Percentiles rank a stretch among this genome's conserved stretches.
phyloP scores from a whole-genome alignment of 164 flowering plant species.

The Nelumbo lutea region DNA sequence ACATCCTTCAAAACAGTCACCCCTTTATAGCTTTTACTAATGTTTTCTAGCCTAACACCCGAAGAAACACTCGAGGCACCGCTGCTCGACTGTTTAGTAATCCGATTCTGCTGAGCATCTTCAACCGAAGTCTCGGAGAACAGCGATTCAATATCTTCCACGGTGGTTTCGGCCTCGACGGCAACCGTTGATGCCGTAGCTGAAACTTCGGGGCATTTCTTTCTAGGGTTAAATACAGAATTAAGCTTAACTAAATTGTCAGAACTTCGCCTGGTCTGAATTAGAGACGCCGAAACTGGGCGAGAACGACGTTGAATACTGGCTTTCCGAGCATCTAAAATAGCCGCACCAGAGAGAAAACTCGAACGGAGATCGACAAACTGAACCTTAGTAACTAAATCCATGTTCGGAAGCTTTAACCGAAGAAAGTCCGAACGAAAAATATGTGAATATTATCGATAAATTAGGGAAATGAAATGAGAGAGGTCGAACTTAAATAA shows the following conservation, averaged over 20 bases:
- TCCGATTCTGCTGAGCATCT: slow-evolving; percentile 22
- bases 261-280: slow-evolving; percentile 11
- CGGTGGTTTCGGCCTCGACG: slow-evolving; percentile 32
- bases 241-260: slow-evolving; percentile 11
- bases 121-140: slow-evolving; percentile 38
- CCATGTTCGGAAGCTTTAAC: slow-evolving; percentile 28
- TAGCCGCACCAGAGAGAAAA: slow-evolving; percentile 38
- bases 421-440: neutral
- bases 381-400: slow-evolving; percentile 39
- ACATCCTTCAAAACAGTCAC: slow-evolving; percentile 79
- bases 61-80: slow-evolving; percentile 86
- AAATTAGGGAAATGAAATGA: slow-evolving; percentile 1
- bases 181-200: slow-evolving; percentile 36
- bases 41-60: slow-evolving; percentile 82
- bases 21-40: slow-evolving; percentile 79
- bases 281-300: slow-evolving; percentile 19
- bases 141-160: slow-evolving; percentile 49
- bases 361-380: slow-evolving; percentile 42
- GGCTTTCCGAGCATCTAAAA: slow-evolving; percentile 29
- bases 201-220: slow-evolving; percentile 17
- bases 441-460: neutral
- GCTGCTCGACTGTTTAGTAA: slow-evolving; percentile 27
- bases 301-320: slow-evolving; percentile 17
- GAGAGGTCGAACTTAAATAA: neutral
- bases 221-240: slow-evolving; percentile 16